Conservation (phyloP, 116 monocot genomes). For the Trichopus zeylanicus region DNA sequence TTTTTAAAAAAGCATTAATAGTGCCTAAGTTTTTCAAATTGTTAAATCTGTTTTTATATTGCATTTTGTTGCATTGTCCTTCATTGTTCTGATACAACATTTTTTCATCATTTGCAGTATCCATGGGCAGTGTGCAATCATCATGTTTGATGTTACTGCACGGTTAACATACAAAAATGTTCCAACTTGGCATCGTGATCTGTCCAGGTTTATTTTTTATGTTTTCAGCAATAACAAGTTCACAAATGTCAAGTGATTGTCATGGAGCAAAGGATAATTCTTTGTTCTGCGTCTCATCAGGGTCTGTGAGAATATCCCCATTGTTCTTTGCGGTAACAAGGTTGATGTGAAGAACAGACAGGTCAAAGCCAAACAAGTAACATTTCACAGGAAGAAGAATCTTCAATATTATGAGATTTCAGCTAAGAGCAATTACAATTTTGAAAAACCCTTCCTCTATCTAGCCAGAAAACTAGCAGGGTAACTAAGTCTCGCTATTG, state of each 20-base stretch:
- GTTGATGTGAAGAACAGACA: conserved; percentile 31
- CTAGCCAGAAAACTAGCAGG: conserved; percentile 33
- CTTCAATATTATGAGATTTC: conserved; percentile 36
- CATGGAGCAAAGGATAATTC: too few species aligned
- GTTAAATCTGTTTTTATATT: too few species aligned
- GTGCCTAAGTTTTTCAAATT: too few species aligned
- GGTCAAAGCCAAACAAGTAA: conserved; percentile 22
- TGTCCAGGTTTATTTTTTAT: conserved; percentile 18
- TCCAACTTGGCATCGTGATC: conserved; percentile 36
- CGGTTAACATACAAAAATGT: conserved; percentile 47
- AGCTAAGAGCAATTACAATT: conserved; percentile 35
- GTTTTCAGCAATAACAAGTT: too few species aligned
- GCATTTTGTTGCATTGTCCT: too few species aligned
- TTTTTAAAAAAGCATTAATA: too few species aligned
- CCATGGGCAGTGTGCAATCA: conserved; percentile 32
- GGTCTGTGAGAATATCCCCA: conserved; percentile 35
- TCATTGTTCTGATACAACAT: too few species aligned
- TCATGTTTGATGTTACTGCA: conserved; percentile 54
- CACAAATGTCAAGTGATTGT: too few species aligned
- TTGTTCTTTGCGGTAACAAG: conserved; percentile 30
- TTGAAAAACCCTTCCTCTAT: conserved; percentile 29
- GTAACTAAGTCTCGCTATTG: background rate
- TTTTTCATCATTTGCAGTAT: too few species aligned
- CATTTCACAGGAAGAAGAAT: conserved; percentile 36
- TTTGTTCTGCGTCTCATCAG: too few species aligned